Base-by-base conservation (phyloP, 1,139 yeast genomes). In the Citeromyces siamensis region DNA sequence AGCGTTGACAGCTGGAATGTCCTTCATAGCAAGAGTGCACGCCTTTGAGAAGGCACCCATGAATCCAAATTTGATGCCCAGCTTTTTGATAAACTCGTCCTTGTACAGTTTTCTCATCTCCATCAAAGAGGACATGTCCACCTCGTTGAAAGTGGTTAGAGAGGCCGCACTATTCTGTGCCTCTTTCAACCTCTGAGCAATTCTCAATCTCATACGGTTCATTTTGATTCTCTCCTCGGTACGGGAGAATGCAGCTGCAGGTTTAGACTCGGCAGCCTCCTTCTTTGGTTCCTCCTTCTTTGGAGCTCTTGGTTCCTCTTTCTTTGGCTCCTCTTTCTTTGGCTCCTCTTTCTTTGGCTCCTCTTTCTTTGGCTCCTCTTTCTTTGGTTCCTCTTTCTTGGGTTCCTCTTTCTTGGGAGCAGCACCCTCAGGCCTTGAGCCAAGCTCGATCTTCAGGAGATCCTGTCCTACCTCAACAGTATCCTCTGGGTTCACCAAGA, bases 181-280 rank as follows among this genome's bases (percentile, higher is more conserved):
- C 69, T 93, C 97, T 83, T 90, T 90, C 59, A 90, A 81, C 67
- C 99, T 85, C 70, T 93, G 97, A 41, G 98, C 96, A 49, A 93
- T 93, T 74, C 99, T 84, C 64, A 84, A 67, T 68, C 99, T 83
- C 98, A 90, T 93, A 71, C 99, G 84, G 78, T 88, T 90, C 98
- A 90, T 90, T 71, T 90, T 90, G 48, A 93, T 94, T 60, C 88
- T 75, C 60, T 79, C 84, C 66, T 90, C 97, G 44, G 68, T 66
- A 68, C 98, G 82, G 41, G 86, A 71, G 58, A 81, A 81, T 38
- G 71, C 60, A 42, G 83, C 79, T 33, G 72, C 56, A 23, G 62
- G 43, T 34, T 61, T 55, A 31, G 60, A 52, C 19, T 55, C 46
- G 17, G 40, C 22, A 5, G 50, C 45, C 12, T 53, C 50, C 16